These are phyloP conservation scores for Amylostereum areolatum DNA, from an alignment of 1,284 basidiomycete species.

Conservation along the genomic window DNA sequence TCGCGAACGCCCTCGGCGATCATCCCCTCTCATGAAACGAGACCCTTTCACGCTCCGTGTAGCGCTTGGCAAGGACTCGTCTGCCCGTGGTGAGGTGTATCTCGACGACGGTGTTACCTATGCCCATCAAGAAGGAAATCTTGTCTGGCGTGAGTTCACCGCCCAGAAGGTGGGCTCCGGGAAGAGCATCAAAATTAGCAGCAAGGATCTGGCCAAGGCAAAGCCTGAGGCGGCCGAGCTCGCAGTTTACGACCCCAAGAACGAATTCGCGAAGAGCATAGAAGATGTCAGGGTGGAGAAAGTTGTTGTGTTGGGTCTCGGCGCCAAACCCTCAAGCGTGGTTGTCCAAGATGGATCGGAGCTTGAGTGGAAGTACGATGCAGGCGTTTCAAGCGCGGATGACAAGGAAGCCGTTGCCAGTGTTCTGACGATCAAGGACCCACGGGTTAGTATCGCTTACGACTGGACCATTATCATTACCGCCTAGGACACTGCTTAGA, in stretches of 20 bases:
- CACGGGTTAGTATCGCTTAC: constrained; percentile 53
- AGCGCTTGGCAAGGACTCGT: constrained; percentile 63
- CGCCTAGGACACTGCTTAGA: too few relatives aligned
- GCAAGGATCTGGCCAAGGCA: constrained; percentile 44
- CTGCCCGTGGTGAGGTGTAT: constrained; percentile 83
- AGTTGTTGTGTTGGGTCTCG: constrained; percentile 73
- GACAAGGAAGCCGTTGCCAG: constrained; percentile 60
- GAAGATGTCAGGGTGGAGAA: constrained; percentile 73
- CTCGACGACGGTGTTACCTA: constrained; percentile 93
- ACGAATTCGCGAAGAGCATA: constrained; percentile 66
- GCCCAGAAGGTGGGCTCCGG: constrained; percentile 40
- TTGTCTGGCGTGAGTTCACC: constrained; percentile 77
- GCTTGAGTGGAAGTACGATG: constrained; percentile 52
- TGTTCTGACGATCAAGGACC: constrained; percentile 74
- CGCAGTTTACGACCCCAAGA: constrained; percentile 43
- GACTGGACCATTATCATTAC: constrained; percentile 67
- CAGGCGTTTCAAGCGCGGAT: constrained; percentile 42
- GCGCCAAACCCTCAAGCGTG: constrained; percentile 54
- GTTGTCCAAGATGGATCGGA: constrained; percentile 45
- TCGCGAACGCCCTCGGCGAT: constrained; percentile 81
- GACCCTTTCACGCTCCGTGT: constrained; percentile 94
- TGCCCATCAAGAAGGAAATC: constrained; percentile 70
- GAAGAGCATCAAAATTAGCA: constrained; percentile 45
- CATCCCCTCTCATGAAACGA: constrained; percentile 82
- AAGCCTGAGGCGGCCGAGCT: constrained; percentile 41